Base-by-base conservation (phyloP, 2,329 filamentous ascomycete genomes). In the Penicillium verrucosum region DNA sequence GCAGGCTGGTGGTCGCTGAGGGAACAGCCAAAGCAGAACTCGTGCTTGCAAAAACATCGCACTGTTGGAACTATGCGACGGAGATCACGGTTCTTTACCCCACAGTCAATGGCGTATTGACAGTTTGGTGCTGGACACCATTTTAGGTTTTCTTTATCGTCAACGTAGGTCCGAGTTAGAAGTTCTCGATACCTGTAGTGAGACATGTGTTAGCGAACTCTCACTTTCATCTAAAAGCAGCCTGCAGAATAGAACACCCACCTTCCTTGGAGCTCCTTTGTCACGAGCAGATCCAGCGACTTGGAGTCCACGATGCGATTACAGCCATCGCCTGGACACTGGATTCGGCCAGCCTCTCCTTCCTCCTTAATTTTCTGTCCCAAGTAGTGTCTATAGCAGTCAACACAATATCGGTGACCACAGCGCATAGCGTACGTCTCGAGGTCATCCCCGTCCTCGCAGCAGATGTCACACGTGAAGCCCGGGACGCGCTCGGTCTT, bases 61-160 rank as follows among this genome's bases (percentile, higher is more conserved):
- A 99, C 94, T 0, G 92, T 96, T 0, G 94, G 94, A 0, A 99
- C 94, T 27, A 96, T 84, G 65, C 84, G 87, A 64, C 86, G 83
- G 21, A 99, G 81, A 56, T 97, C 92, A 70, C 91, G 92, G 77
- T 89, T 88, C 78, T 96, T 96, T 57, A 97, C 83, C 0, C 79
- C 80, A 67, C 94, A 99, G 69, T 97, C 90, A 45, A 99, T 80
- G 12, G 93, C 94, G 69, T 94, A 97, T 67, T 89, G 85, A 75
- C 94, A 99, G 73, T 99, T 93, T n/a, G 94, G 94, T 1, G 93
- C 93, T 0, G 94, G 94, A 73, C 94, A 99, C 94, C 94, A 99
- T 73, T 96, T 96, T 58, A 97, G 84, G 54, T 88, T 89, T 56
- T 96, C 92, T 75, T 92, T 96, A 75, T 99, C 93, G 74, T 99